phyloP scores from a whole-genome alignment of 2,329 filamentous ascomycete species.

The Diaporthe destruens region DNA sequence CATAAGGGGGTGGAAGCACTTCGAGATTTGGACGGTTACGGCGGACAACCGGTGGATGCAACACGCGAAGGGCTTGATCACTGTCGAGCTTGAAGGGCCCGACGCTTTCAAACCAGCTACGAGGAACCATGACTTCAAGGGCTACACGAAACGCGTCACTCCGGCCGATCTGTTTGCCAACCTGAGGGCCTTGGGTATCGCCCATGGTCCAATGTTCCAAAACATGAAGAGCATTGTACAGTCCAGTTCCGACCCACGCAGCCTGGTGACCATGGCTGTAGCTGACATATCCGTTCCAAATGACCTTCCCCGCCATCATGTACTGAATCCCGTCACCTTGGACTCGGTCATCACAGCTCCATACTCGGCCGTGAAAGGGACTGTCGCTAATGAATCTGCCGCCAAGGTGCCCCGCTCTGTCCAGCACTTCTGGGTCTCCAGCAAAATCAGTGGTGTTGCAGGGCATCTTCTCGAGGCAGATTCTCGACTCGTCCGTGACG shows the following conservation, averaged over 20 bases:
- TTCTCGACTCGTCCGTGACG: rapidly evolving
- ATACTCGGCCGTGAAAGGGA: conserved; percentile 38
- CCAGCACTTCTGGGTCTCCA: conserved; percentile 7
- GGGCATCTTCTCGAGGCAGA: background rate
- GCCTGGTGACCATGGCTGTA: background rate
- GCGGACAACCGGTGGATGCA: background rate
- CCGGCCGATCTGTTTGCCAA: conserved; percentile 42
- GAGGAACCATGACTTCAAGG: no score
- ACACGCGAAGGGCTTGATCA: conserved; percentile 4
- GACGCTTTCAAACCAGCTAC: no score
- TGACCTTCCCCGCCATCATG: background rate
- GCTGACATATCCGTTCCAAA: background rate
- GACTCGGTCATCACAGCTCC: conserved; percentile 43
- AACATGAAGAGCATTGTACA: conserved; percentile 38
- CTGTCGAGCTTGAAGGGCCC: background rate
- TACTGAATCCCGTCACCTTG: conserved; percentile 47
- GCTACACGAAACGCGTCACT: conserved; percentile 34
- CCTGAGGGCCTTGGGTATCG: conserved; percentile 39
- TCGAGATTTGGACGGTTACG: conserved; percentile 1
- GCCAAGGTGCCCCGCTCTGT: conserved; percentile 25
- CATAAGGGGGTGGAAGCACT: conserved; percentile 11
- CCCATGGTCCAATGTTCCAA: conserved; percentile 45
- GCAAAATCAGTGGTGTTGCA: background rate
- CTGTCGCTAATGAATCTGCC: rapidly evolving
- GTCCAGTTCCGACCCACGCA: background rate